Evolutionary conservation across 148 eudicot genomes (phyloP).

Genomic region (Arbutus unedo): DNA sequence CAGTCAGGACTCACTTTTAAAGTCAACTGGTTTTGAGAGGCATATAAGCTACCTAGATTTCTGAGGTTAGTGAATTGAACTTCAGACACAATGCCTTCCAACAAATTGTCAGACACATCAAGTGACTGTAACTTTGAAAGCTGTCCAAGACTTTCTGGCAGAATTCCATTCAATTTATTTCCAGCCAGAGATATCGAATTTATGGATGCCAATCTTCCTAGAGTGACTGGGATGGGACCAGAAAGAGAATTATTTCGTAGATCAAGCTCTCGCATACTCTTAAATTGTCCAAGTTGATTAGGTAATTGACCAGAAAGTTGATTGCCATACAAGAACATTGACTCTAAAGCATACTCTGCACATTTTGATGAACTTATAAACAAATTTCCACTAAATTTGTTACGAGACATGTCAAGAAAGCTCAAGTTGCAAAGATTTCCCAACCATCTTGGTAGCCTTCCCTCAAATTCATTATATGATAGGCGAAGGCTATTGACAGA

Average conservation of each 20-base stretch:
- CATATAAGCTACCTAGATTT: neutral
- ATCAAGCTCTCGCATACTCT: neutral
- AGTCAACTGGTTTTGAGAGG: slow-evolving; percentile 14
- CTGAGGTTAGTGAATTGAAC: slow-evolving; percentile 10
- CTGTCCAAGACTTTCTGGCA: slow-evolving; percentile 15
- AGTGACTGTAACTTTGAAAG: neutral
- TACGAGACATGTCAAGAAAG: neutral
- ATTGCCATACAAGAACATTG: neutral
- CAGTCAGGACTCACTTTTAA: slow-evolving; percentile 16
- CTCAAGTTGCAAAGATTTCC: slow-evolving; percentile 13
- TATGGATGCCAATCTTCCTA: neutral
- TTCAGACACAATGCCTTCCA: slow-evolving; percentile 19
- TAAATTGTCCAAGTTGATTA: neutral
- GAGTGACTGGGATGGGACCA: neutral
- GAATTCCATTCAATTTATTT: slow-evolving; percentile 7
- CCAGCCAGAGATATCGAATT: neutral
- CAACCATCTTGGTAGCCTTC: neutral
- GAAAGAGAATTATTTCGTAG: neutral
- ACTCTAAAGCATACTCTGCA: neutral
- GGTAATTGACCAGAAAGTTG: neutral
- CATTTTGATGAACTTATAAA: neutral
- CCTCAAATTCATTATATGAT: neutral
- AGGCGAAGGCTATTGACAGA: neutral
- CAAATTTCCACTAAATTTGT: neutral
- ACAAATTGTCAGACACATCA: neutral